Base-by-base conservation (phyloP, 2,329 filamentous ascomycete species). In the Talaromyces sp. region DNA sequence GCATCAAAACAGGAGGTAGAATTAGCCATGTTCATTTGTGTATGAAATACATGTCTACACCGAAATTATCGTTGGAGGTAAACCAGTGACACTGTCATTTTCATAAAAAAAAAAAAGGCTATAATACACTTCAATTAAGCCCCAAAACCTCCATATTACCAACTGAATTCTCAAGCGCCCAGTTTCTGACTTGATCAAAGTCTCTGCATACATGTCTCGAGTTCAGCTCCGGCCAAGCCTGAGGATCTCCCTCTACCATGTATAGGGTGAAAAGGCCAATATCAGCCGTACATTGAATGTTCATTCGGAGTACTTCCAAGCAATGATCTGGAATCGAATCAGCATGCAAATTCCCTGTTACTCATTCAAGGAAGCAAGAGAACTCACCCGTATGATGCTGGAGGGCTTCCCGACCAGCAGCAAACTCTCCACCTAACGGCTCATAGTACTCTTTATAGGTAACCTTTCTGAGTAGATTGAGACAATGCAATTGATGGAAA, bases 381-480 rank as follows among this genome's bases (percentile, higher is more conserved):
- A 1, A 11, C 52, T 57, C n/a, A 62, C 60, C 52, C 1, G 60
- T 57, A 57, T 62, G 60, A 37, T 56, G 50, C 16, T 57, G 60
- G n/a, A 62, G 16, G 37, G 39, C 60, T 42, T 62, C 48, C 9
- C 16, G 50, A 28, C 60, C 50, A 12, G 39, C 54, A 23, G 50
- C 28, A 18, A 62, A 62, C 28, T 62, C 60, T 18, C 60, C 60
- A 31, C 60, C 60, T 5, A 62, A 48, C 3, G 60, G 60, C 14
- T 62, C 50, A n/a, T 62, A 62, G 40, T 62, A 62, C 8, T 62
- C 52, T 18, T 62, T 62, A 18, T 62, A 62, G 5, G 60, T 57
- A 18, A 62, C 60, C 28, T 54, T 55, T 31, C 60, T 14, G 6
- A 62, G 60, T 8, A 62, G 23, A 57, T 62, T 62, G n/a, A 62